These are phyloP conservation scores for Lactifluus volemus DNA, from an alignment of 768 basidiomycete genomes.

Conservation along the genomic window DNA sequence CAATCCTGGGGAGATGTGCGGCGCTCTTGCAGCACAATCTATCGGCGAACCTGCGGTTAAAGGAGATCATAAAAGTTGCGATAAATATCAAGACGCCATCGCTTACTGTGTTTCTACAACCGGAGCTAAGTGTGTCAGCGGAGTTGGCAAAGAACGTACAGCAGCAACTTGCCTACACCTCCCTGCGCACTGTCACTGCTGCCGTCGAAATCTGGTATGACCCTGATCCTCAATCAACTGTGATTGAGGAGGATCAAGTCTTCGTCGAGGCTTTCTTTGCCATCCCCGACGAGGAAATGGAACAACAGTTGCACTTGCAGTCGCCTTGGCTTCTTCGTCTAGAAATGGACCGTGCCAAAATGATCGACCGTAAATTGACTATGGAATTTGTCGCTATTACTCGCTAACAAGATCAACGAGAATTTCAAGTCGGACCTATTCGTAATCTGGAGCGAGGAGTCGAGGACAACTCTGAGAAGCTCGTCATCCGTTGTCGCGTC, in stretches of 20 bases:
- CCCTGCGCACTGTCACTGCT: conserved; percentile 86
- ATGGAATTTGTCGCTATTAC: conserved; percentile 96
- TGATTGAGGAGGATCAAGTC: conserved; percentile 91
- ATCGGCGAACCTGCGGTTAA: conserved; percentile 98
- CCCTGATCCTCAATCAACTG: conserved; percentile 82
- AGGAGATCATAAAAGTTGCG: conserved; percentile 99
- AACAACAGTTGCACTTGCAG: conserved; percentile 80
- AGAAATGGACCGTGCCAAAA: conserved; percentile 92
- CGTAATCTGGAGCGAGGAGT: conserved; percentile 98
- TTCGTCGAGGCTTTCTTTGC: conserved; percentile 99
- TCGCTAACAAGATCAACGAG: conserved; percentile 88
- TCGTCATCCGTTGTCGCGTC: conserved; percentile 94
- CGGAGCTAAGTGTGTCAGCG: conserved; percentile 54
- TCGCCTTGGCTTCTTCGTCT: conserved; percentile 97
- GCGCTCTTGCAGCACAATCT: conserved; percentile 94
- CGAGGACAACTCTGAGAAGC: conserved; percentile 96
- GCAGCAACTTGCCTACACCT: conserved; percentile 90
- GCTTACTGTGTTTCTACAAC: conserved; percentile 80
- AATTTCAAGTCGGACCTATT: conserved; percentile 94
- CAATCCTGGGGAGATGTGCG: conserved; percentile 98
- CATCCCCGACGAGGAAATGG: conserved; percentile 95
- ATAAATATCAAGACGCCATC: conserved; percentile 98
- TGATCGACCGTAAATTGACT: conserved; percentile 93
- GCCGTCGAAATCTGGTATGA: conserved; percentile 99
- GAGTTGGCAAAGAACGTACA: conserved; percentile 77